Base-by-base conservation (phyloP, 176 grass and related monocot genomes). In the Hsuehochloa calcarea region DNA sequence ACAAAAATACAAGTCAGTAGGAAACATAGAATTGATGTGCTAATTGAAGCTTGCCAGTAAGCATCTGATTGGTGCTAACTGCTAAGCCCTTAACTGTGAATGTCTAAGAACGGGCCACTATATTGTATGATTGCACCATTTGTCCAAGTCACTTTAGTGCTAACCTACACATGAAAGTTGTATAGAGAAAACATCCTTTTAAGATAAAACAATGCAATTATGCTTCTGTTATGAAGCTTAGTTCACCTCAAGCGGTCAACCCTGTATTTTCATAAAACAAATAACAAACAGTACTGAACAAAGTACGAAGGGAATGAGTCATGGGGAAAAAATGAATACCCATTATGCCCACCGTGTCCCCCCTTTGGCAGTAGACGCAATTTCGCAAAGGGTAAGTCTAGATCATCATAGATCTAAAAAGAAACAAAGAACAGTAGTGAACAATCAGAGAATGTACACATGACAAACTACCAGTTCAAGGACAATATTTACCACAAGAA, bases 321-420 rank as follows among this genome's bases (percentile, higher is more conserved):
- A 47, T 64, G 43, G 59, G 55, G n/a, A 74, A 19, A 19, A 68
- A 60, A 50, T 23, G 58, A 89, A 29, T 96, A 99, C 93, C 96
- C 96, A 84, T 99, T 99, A 82, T 99, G 96, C 12, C 96, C 91
- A 0, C 93, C 93, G 80, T 99, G 96, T 46, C 96, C 96, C 78
- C 96, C 96, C 84, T 96, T 99, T 45, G 96, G 93, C 77, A 96
- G 87, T 82, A 99, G 84, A 25, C 96, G 86, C 69, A 99, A 74
- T 78, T 99, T 96, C 51, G 88, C 96, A 43, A 96, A 96, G 72
- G 96, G 90, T 39, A 99, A 89, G 76, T 99, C 96, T 12, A 94
- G 85, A 84, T 99, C 96, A 89, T 97, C 94, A 62, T 62, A 62
- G 23, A 62, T 62, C 59, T 61, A 61, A 13, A 26, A 26, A 27